Base-by-base conservation (phyloP, 1,284 basidiomycete genomes). In the Coniophora puteana region DNA sequence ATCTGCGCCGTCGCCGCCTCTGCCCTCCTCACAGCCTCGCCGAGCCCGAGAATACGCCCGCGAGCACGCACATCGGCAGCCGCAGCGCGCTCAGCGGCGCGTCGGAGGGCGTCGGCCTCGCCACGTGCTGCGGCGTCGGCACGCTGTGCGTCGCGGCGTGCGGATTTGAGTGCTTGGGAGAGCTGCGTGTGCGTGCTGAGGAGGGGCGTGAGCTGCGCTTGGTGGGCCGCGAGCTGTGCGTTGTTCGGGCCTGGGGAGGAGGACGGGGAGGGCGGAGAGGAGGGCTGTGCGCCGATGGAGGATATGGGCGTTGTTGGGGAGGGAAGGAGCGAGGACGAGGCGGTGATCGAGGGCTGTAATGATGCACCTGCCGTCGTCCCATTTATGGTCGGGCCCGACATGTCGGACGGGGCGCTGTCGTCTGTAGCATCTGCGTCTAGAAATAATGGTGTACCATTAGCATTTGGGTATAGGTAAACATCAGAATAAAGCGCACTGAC, bases 41-140 rank as follows among this genome's bases (percentile, higher is more conserved):
- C 84, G 23, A 90, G 63, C 2, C 87, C 83, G 2, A 87, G 71
- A 10, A 83, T 76, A 52, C 87, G 89, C 58, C 89, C 86, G 25
- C 77, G 76, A 8, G 79, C 76, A 8, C 85, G 74, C 16, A 73
- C 68, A 53, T 90, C 88, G 0, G 71, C 72, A 3, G 74, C 69
- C 0, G 71, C 64, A 43, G 83, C 73, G 47, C 85, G 85, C 50
- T 90, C 87, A 3, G 80, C 77, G 2, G 83, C 73, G 1, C 83
- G 75, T 57, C 82, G 84, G 36, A 90, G 69, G 0, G 73, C 71
- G 28, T 89, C 83, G 40, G 89, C 88, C 60, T 89, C 86, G 5
- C 78, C 69, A 10, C 84, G 82, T 21, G 89, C 67, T 3, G 76
- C 74, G 0, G 84, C 76, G 32, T 89, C 81, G 0, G 79, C 77